Conservation (phyloP, 345 rosid species). For the Citrus mangshanensis region DNA sequence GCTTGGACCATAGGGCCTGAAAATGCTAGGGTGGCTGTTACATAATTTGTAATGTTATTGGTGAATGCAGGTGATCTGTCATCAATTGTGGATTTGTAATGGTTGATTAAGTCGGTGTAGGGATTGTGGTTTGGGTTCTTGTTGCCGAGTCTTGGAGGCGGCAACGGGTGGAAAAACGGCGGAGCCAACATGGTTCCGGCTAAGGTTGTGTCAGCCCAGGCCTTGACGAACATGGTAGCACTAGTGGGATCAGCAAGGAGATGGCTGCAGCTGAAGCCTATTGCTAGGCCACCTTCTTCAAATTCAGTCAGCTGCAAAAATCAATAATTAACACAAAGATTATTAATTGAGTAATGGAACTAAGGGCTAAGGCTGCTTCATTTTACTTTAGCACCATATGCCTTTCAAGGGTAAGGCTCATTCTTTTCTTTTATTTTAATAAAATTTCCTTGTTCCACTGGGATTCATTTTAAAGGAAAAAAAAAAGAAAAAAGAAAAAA, state of each 20-base stretch:
- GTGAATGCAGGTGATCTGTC: constrained; percentile 8
- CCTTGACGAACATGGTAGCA: constrained; percentile 51
- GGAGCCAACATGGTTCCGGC: constrained; percentile 35
- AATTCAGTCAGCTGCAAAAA: constrained; percentile 64
- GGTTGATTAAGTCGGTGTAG: constrained; percentile 31
- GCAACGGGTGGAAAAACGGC: constrained; percentile 48
- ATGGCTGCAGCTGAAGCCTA: constrained; percentile 73
- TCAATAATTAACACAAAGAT: neutral
- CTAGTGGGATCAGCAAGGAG: constrained; percentile 59
- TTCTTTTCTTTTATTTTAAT: no score
- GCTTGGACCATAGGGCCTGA: constrained; percentile 37
- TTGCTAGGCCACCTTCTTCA: constrained; percentile 68
- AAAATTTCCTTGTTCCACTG: no score
- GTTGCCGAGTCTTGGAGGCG: constrained; percentile 23
- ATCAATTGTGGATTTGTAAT: constrained; percentile 32
- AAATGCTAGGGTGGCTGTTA: constrained; percentile 42
- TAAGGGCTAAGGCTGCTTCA: neutral
- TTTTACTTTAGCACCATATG: no score
- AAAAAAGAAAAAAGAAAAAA: no score
- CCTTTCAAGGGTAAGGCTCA: no score
- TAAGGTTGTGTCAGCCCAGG: constrained; percentile 68
- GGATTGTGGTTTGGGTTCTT: constrained; percentile 12
- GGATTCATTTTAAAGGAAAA: no score
- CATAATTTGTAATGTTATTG: constrained; percentile 2
- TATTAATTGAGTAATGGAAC: no score